phyloP scores from a whole-genome alignment of 106 monocot species.

The Dendrobium nobile region DNA sequence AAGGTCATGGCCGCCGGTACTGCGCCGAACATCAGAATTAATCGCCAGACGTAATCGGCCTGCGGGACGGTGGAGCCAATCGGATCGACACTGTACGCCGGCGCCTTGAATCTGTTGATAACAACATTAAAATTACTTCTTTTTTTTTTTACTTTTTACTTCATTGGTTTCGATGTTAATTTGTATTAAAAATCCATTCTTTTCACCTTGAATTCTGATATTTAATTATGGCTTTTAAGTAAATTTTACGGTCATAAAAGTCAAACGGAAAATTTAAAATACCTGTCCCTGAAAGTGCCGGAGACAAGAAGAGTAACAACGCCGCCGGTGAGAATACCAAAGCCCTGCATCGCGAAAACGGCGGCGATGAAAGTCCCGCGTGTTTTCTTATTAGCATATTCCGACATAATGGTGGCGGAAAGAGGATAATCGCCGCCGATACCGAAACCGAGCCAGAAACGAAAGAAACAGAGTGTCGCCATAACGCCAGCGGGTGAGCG shows the following conservation, averaged over 20 bases:
- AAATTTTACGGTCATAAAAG: too few relatives aligned
- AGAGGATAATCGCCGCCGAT: slow-evolving; percentile 72
- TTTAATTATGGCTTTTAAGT: too few relatives aligned
- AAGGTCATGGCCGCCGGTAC: slow-evolving; percentile 31
- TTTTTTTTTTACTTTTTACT: too few relatives aligned
- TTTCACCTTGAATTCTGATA: too few relatives aligned
- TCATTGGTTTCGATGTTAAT: too few relatives aligned
- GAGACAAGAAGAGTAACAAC: slow-evolving; percentile 15
- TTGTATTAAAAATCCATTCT: too few relatives aligned
- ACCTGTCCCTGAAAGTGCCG: slow-evolving; percentile 12
- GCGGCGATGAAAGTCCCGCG: slow-evolving; percentile 67
- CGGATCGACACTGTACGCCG: slow-evolving; percentile 23
- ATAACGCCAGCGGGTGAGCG: slow-evolving; percentile 22
- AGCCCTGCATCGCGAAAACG: slow-evolving; percentile 61
- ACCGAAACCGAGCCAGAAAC: slow-evolving; percentile 18
- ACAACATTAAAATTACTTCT: too few relatives aligned
- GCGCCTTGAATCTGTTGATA: slow-evolving; percentile 2
- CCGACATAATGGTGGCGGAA: slow-evolving; percentile 75
- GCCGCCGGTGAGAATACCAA: slow-evolving; percentile 16
- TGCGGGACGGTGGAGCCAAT: slow-evolving; percentile 24
- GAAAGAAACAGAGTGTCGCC: slow-evolving; percentile 55
- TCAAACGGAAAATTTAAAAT: too few relatives aligned
- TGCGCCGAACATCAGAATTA: slow-evolving; percentile 27
- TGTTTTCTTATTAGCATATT: slow-evolving; percentile 67
- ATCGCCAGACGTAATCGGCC: slow-evolving; percentile 26